Base-by-base conservation (phyloP, 495 filamentous ascomycete species). In the Penicillium subrubescens region DNA sequence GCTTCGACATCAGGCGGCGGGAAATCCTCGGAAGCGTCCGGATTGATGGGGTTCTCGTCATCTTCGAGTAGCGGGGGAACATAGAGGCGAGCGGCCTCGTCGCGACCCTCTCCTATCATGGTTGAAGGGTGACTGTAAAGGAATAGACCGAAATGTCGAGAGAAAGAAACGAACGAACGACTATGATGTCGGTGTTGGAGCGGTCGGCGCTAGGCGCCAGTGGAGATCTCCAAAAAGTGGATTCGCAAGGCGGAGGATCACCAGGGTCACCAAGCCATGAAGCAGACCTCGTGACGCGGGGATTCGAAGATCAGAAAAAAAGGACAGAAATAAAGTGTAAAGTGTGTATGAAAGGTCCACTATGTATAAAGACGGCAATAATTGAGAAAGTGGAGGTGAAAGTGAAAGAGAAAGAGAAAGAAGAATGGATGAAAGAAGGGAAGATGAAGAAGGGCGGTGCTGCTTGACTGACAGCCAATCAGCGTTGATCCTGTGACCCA, bases 11-110 rank as follows among this genome's bases (percentile, higher is more conserved):
- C 75, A 53, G 73, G 71, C 46, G 72, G 73, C 25, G 66, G 73
- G 33, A 76, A 65, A 67, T 75, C 69, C 54, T 79, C 78, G 72
- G 77, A 71, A 70, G 72, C 66, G 55, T 81, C 77, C 71, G 76
- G 76, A 72, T 83, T 76, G 63, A 71, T 70, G 54, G 67, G 66
- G 51, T 68, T 72, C 56, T 75, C 75, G 39, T 81, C 77, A 50
- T 78, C 72, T 12, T 79, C 78, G 14, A 77, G 46, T 3, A 75
- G 62, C 27, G 75, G 75, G 35, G 77, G 65, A 27, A 81, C 62
- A 57, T 80, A 78, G 23, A 75, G 66, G 60, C 76, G 68, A 15
- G 67, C 63, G 59, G 69, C 73, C 60, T 80, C 74, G 23, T 78
- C 75, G 31, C 64, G 71, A 23, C 71, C 70, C 62, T 79, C 73